Percentiles rank a stretch among this genome's conserved stretches.
Evolutionary conservation across 2,329 filamentous ascomycete species (phyloP).

Genomic region (Phyllosticta paracitricarpa): DNA sequence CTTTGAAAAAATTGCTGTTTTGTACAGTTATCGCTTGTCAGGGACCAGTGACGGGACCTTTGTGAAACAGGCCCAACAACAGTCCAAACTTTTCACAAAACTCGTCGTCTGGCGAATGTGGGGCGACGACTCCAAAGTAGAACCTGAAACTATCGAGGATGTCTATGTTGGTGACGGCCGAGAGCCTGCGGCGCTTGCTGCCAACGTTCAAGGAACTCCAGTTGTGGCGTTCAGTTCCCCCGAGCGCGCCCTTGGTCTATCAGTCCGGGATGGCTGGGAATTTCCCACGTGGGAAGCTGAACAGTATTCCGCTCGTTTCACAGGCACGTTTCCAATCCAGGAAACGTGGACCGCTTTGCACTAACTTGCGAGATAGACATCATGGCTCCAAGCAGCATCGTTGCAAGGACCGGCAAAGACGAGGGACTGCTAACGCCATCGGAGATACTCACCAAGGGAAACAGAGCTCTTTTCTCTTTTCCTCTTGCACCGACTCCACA

Average conservation of each 20-base stretch:
- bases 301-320: not conserved
- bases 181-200: constrained; percentile 1
- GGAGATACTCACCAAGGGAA: not conserved
- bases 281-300: not conserved
- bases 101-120: constrained; percentile 7
- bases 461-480: not conserved
- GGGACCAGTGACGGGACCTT: not conserved
- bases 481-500: constrained; percentile 2
- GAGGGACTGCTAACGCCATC: not conserved
- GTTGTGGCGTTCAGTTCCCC: not conserved
- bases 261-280: not conserved
- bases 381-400: not conserved
- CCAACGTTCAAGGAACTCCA: not conserved
- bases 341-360: not conserved
- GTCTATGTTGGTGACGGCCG: not conserved
- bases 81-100: constrained; percentile 1
- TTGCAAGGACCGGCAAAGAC: not conserved
- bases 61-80: not conserved
- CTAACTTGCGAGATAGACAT: not conserved
- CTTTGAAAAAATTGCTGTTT: not conserved
- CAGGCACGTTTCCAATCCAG: not conserved
- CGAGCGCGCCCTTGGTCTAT: not conserved
- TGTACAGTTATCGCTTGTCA: constrained; percentile 5
- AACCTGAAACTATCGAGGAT: not conserved
- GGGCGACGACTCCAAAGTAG: not conserved